Conservation (phyloP, 2,329 filamentous ascomycete genomes). For the Thielaviopsis musarum region DNA sequence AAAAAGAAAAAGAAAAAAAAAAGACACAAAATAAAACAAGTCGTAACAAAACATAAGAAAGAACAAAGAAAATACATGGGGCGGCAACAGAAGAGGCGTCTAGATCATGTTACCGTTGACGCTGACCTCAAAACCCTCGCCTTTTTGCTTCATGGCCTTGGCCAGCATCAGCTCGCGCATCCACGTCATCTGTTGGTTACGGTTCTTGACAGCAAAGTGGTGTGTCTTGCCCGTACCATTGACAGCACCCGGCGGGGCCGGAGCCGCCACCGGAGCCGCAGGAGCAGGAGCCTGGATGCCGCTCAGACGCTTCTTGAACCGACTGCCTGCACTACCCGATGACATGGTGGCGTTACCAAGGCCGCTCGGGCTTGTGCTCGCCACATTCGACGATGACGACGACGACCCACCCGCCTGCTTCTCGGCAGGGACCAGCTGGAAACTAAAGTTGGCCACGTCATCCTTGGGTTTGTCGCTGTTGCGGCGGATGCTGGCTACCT, state of each 20-base stretch:
- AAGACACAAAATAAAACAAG: constrained; percentile 12
- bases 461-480: constrained; percentile 32
- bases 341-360: constrained; percentile 8
- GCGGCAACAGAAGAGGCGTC: constrained; percentile 4
- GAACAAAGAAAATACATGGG: constrained; percentile 5
- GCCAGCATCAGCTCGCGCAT: constrained; percentile 87
- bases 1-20: constrained; percentile 16
- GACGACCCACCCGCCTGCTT: constrained; percentile 27
- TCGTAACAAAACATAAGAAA: constrained; percentile 8
- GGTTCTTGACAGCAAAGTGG: constrained; percentile 76
- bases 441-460: constrained; percentile 55
- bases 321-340: neutral
- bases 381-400: constrained; percentile 18
- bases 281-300: neutral
- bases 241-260: constrained; percentile 26
- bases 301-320: constrained; percentile 10
- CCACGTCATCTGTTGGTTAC: constrained; percentile 92
- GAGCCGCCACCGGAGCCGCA: constrained; percentile 18
- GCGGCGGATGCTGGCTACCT: constrained; percentile 51
- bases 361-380: constrained; percentile 15
- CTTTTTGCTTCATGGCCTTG: constrained; percentile 72
- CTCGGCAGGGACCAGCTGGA: constrained; percentile 66
- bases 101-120: constrained; percentile 66
- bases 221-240: constrained; percentile 67
- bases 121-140: constrained; percentile 65